Conservation (phyloP, 139 green algal species). For the Nannochloris sp. region DNA sequence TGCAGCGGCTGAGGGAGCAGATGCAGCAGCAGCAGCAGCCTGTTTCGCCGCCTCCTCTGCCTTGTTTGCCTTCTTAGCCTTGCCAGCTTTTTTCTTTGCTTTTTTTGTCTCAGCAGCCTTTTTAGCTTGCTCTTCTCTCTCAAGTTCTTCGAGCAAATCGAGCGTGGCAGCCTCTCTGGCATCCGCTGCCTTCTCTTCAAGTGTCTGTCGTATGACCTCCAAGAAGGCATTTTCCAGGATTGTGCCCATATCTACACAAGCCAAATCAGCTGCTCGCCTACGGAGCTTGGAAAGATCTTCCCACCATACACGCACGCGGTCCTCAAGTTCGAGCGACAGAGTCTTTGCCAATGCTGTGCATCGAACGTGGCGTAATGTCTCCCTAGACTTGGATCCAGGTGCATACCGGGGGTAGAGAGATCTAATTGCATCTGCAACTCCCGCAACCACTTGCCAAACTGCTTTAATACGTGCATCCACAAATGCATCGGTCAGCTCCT, state of each 20-base stretch:
- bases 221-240: slow-evolving; percentile 42
- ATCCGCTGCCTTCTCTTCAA: slow-evolving; percentile 40
- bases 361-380: slow-evolving; percentile 12
- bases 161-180: slow-evolving; percentile 45
- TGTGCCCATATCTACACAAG: slow-evolving; percentile 44
- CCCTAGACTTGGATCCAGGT: slow-evolving; percentile 3
- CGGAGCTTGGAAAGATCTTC: slow-evolving; percentile 46
- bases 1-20: not conserved
- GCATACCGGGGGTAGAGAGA: slow-evolving; percentile 15
- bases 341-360: slow-evolving; percentile 28
- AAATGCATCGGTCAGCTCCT: slow-evolving; percentile 21
- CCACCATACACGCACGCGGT: slow-evolving; percentile 29
- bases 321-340: slow-evolving; percentile 43
- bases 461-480: slow-evolving; percentile 21
- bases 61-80: slow-evolving; percentile 31
- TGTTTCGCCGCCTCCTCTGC: slow-evolving; percentile 7
- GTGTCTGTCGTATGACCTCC: slow-evolving; percentile 31
- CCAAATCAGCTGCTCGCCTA: slow-evolving; percentile 24
- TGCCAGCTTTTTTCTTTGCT: slow-evolving; percentile 29
- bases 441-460: slow-evolving; percentile 28
- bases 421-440: slow-evolving; percentile 31
- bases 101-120: slow-evolving; percentile 27
- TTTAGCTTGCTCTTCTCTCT: slow-evolving; percentile 38
- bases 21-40: not conserved
- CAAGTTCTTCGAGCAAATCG: slow-evolving; percentile 55